Base-by-base conservation (phyloP, 371 early-diverging fungal species). In the Rhizomucor miehei region DNA sequence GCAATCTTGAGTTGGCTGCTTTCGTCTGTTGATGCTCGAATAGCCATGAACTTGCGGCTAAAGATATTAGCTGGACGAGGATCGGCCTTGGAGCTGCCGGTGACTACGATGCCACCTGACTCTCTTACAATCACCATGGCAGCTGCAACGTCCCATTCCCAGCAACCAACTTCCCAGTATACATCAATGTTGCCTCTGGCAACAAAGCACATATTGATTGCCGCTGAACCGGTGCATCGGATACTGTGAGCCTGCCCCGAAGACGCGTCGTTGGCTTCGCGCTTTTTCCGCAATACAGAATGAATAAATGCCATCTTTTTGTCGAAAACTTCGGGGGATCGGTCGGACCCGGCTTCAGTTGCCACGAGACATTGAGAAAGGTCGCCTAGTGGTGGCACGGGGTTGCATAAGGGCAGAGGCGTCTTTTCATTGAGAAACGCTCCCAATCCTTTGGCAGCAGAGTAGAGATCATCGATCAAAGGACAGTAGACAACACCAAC, bases 401-500 rank as follows among this genome's bases (percentile, higher is more conserved):
- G 68, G 1, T 79, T 72, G 34, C 78, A 73, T 0, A 87, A 53
- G 1, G 91, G 91, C 44, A 90, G 65, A 11, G 57, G 64, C n/a
- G 60, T 65, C 16, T 77, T 77, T 29, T 76, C 56, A 56, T 85
- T 85, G 25, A 89, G 60, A 56, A 66, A 88, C 3, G 91, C 88
- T 19, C 94, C 94, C 23, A 73, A 61, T 12, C 88, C 88, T 51
- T 76, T 65, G 14, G 67, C 77, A 14, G 85, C 86, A 1, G 89
- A 81, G 59, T 80, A 88, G 12, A 89, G 66, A 67, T 95, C 92
- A 64, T 91, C 73, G 45, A 94, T 68, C 12, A 97, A 77, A 6
- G 97, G 97, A 63, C 93, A 89, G 63, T 86, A 94, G 4, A 97
- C 85, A 17, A 94, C 94, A n/a, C 95, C 97, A 1, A 96, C 81